Evolutionary conservation across 1,284 basidiomycete genomes (phyloP).

Genomic region (Trichosporon inkin): DNA sequence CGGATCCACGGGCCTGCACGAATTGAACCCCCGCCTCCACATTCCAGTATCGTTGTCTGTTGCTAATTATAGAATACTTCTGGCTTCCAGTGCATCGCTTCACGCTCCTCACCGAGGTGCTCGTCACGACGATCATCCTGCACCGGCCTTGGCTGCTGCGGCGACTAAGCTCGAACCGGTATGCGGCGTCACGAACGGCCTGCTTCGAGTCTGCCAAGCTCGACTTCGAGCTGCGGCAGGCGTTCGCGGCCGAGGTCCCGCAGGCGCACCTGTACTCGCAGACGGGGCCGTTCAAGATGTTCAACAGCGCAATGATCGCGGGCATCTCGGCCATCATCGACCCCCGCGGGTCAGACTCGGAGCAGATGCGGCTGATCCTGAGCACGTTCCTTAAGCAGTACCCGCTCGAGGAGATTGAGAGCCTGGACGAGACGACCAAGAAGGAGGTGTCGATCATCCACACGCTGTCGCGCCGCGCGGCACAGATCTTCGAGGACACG

Average conservation of each 20-base stretch:
- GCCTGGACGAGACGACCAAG: slow-evolving; percentile 47
- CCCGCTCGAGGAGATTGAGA: slow-evolving; percentile 39
- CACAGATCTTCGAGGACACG: slow-evolving; percentile 45
- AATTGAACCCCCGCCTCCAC: too few species aligned
- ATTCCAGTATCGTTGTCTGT: background rate
- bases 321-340: slow-evolving; percentile 51
- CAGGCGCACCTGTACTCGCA: slow-evolving; percentile 32
- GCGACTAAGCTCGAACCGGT: slow-evolving; percentile 42
- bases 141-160: slow-evolving; percentile 49
- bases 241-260: slow-evolving; percentile 41
- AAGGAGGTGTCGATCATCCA: slow-evolving; percentile 51
- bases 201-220: slow-evolving; percentile 49
- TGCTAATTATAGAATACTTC: slow-evolving; percentile 26
- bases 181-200: slow-evolving; percentile 41
- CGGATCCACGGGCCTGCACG: too few species aligned
- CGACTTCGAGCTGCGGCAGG: slow-evolving; percentile 47
- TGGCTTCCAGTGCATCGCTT: slow-evolving; percentile 48
- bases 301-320: slow-evolving; percentile 51
- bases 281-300: slow-evolving; percentile 47
- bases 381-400: slow-evolving; percentile 48
- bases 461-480: slow-evolving; percentile 46
- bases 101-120: slow-evolving; percentile 46
- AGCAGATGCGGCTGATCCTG: slow-evolving; percentile 48
- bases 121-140: slow-evolving; percentile 49
- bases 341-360: slow-evolving; percentile 44